These are phyloP conservation scores for Pseudopyricularia javanii DNA, from an alignment of 2,329 filamentous ascomycete species.

Conservation along the genomic window DNA sequence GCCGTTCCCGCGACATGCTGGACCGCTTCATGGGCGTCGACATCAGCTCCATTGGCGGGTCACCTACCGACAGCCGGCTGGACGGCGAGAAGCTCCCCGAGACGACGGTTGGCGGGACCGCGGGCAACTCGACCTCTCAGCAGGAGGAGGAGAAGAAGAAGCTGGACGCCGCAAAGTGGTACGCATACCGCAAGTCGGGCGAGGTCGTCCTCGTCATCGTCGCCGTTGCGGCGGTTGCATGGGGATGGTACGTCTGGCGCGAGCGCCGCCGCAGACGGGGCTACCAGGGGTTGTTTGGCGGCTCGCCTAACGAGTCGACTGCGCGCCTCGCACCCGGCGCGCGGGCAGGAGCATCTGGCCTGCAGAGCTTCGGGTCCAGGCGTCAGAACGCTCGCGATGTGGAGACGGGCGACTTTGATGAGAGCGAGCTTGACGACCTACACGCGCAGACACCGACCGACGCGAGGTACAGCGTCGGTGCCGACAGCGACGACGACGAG, in stretches of 20 bases:
- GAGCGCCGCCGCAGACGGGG: constrained; percentile 42
- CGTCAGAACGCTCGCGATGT: constrained; percentile 34
- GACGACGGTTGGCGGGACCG: constrained; percentile 64
- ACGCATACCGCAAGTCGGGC: constrained; percentile 77
- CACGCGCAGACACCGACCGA: constrained; percentile 36
- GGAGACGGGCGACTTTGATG: constrained; percentile 53
- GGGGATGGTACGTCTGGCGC: constrained; percentile 62
- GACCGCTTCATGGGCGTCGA: constrained; percentile 93
- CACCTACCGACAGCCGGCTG: constrained; percentile 64
- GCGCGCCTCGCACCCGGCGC: constrained; percentile 6
- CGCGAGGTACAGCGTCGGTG: constrained; percentile 44
- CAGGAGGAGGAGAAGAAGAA: constrained; percentile 57
- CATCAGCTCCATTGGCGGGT: constrained; percentile 75
- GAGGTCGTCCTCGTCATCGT: constrained; percentile 78
- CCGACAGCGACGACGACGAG: constrained; percentile 45
- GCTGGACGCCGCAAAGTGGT: constrained; percentile 76
- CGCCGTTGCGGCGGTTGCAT: constrained; percentile 56
- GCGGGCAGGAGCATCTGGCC: constrained; percentile 13
- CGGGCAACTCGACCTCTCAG: constrained; percentile 41
- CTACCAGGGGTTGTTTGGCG: constrained; percentile 37
- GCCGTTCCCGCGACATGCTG: constrained; percentile 86
- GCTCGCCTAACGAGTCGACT: constrained; percentile 20
- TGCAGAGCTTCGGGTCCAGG: constrained; percentile 35
- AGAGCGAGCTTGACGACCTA: constrained; percentile 51
- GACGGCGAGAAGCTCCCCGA: constrained; percentile 75